Conservation (phyloP, 1,284 basidiomycete species). For the Puccinia triticina region DNA sequence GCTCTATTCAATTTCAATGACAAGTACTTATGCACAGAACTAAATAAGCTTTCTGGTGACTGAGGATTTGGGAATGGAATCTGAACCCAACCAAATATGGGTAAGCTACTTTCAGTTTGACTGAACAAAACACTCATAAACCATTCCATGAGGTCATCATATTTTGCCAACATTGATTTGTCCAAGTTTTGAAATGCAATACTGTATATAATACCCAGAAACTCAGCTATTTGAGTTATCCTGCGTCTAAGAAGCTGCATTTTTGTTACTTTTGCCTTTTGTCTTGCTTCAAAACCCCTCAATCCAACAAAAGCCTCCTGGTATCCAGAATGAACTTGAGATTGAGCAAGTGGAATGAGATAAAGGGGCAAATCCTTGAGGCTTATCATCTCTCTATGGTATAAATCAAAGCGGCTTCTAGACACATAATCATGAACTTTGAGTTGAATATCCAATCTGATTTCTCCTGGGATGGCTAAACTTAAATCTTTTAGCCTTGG, state of each 20-base stretch:
- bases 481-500: too few relatives aligned
- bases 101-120: neutral
- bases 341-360: neutral
- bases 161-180: neutral
- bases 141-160: neutral
- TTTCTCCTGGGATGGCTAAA: neutral
- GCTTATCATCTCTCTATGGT: neutral
- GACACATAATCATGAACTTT: neutral
- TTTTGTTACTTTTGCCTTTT: neutral
- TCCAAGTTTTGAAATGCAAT: neutral
- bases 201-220: neutral
- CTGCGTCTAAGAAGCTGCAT: neutral
- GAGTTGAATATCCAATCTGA: neutral
- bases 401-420: conserved; percentile 3
- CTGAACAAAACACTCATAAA: neutral
- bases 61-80: neutral
- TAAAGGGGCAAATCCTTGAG: neutral
- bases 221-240: neutral
- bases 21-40: neutral
- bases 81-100: neutral
- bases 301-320: neutral
- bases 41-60: neutral
- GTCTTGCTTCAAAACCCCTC: neutral
- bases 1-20: neutral
- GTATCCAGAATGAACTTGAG: neutral